These are phyloP conservation scores for Leccinum pellstonianum DNA, from an alignment of 768 basidiomycete genomes.

Conservation along the genomic window DNA sequence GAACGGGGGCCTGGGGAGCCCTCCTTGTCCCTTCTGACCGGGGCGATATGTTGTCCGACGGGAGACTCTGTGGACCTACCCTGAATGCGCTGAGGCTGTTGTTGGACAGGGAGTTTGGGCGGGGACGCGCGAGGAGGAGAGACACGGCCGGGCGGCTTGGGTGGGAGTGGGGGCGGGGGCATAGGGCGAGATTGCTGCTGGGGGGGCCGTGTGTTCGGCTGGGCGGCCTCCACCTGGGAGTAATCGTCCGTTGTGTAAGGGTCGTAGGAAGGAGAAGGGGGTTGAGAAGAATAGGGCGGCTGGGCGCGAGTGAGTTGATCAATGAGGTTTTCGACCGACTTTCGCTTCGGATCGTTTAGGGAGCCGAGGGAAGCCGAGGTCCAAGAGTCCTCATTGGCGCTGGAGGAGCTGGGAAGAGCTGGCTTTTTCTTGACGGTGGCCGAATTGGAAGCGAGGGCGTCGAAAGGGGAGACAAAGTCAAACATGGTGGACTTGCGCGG, in stretches of 20 bases:
- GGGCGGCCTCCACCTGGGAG: slow-evolving; percentile 40
- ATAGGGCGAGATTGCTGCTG: slow-evolving; percentile 39
- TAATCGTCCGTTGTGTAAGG: slow-evolving; percentile 45
- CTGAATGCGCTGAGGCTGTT: slow-evolving; percentile 43
- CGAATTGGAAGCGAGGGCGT: slow-evolving; percentile 60
- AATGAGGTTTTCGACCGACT: slow-evolving; percentile 80
- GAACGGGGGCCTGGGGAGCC: slow-evolving; percentile 65
- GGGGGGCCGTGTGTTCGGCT: slow-evolving; percentile 8
- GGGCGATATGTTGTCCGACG: slow-evolving; percentile 40
- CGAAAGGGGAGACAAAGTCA: slow-evolving; percentile 82
- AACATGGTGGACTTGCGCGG: slow-evolving; percentile 81
- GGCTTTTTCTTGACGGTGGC: slow-evolving; percentile 66
- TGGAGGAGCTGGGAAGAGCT: slow-evolving; percentile 38
- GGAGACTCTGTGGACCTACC: slow-evolving; percentile 53
- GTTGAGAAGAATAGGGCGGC: slow-evolving; percentile 38
- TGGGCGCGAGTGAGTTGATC: slow-evolving; percentile 63
- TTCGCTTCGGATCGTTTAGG: slow-evolving; percentile 59
- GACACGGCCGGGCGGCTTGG: slow-evolving; percentile 44
- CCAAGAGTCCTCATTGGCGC: slow-evolving; percentile 63
- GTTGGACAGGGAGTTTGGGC: slow-evolving; percentile 54
- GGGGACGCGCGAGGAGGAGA: slow-evolving; percentile 66
- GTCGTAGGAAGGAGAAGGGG: slow-evolving; percentile 35
- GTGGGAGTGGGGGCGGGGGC: slow-evolving; percentile 57
- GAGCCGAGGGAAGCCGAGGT: slow-evolving; percentile 33
- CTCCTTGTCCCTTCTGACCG: slow-evolving; percentile 61